A percentile compares a stretch with the other conserved stretches of the same genome.
phyloP scores from a whole-genome alignment of 2,329 filamentous ascomycete genomes.

The Phyllosticta capitalensis region DNA sequence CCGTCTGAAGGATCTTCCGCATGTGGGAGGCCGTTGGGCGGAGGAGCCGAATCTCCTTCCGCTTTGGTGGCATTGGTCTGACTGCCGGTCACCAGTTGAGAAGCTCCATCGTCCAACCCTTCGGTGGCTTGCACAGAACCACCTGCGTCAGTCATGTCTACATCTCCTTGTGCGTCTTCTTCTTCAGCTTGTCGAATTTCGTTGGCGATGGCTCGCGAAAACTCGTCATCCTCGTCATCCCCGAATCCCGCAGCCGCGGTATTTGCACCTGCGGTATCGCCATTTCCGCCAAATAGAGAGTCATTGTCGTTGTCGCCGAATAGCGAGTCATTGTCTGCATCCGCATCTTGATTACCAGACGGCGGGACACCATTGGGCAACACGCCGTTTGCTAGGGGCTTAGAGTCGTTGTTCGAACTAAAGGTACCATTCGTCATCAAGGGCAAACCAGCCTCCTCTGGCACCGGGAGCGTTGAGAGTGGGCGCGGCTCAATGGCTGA shows the following conservation, averaged over 20 bases:
- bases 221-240: constrained; percentile 77
- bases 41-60: constrained; percentile 13
- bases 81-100: not conserved
- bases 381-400: constrained; percentile 48
- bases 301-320: constrained; percentile 69
- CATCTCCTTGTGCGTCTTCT: constrained; percentile 31
- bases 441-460: constrained; percentile 56
- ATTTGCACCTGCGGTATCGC: constrained; percentile 34
- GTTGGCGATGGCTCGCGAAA: constrained; percentile 61
- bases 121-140: constrained; percentile 32
- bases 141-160: constrained; percentile 37
- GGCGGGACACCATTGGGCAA: constrained; percentile 30
- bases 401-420: constrained; percentile 59
- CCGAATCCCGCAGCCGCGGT: constrained; percentile 49
- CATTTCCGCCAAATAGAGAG: constrained; percentile 80
- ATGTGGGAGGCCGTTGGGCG: constrained; percentile 43
- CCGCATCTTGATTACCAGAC: constrained; percentile 32
- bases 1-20: constrained; percentile 34
- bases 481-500: constrained; percentile 81
- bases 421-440: constrained; percentile 55
- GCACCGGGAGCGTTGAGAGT: constrained; percentile 63
- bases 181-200: constrained; percentile 36
- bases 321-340: constrained; percentile 67
- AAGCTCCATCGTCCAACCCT: not conserved
- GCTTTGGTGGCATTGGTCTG: not conserved